Conservation (phyloP, 371 early-diverging fungal genomes). For the Synchytrium microbalum region DNA sequence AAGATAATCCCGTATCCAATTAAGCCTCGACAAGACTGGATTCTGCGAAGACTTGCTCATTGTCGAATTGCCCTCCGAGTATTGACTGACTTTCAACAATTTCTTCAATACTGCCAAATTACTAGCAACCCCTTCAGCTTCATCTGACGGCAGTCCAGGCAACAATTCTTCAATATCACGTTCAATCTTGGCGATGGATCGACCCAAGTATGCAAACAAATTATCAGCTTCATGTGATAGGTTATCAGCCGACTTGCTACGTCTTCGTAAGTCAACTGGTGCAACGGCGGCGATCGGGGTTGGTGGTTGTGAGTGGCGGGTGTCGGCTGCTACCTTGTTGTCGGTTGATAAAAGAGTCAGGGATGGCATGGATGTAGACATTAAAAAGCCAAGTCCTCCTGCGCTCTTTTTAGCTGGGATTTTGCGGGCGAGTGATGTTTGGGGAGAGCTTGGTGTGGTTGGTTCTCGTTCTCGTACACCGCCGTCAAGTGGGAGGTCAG, state of each 20-base stretch:
- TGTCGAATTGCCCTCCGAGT: neutral
- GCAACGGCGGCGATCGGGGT: neutral
- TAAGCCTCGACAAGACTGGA: neutral
- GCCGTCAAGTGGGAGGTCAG: neutral
- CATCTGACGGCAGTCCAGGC: slow-evolving; percentile 6
- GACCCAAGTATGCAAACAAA: slow-evolving; percentile 21
- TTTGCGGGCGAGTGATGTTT: neutral
- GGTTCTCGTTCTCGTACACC: no score
- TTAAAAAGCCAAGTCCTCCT: neutral
- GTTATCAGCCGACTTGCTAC: neutral
- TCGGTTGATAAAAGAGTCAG: neutral
- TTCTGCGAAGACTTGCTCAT: neutral
- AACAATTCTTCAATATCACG: slow-evolving; percentile 20
- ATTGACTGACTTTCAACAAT: slow-evolving; percentile 16
- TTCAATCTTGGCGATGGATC: slow-evolving; percentile 18
- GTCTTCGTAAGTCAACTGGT: neutral
- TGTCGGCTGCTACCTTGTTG: neutral
- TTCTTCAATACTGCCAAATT: slow-evolving; percentile 26
- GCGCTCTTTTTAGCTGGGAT: neutral
- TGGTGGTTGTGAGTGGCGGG: neutral
- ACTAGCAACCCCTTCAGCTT: slow-evolving; percentile 17
- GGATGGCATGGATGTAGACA: neutral
- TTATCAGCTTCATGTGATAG: slow-evolving; percentile 8
- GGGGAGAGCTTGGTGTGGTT: no score
- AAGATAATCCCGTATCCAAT: neutral